Conservation (phyloP, 148 eudicot species). For the Pharnaceum exiguum region DNA sequence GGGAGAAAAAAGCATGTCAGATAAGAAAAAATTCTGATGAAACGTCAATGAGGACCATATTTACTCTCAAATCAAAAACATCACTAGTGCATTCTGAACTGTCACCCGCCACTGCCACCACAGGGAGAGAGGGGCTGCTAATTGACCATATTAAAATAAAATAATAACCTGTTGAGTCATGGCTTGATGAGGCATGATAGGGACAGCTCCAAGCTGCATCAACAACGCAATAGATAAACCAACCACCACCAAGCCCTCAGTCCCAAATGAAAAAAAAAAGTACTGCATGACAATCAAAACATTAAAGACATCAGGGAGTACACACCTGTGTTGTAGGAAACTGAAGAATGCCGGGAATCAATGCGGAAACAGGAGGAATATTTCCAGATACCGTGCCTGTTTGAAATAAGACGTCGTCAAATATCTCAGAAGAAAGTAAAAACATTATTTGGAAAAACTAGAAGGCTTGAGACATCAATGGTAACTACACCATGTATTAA, state of each 20-base stretch:
- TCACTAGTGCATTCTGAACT: too few relatives aligned
- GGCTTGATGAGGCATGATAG: conserved; percentile 91
- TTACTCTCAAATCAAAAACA: neutral
- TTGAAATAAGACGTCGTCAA: conserved; percentile 15
- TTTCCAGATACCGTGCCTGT: conserved; percentile 71
- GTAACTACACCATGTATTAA: too few relatives aligned
- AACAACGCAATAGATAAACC: too few relatives aligned
- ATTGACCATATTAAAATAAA: too few relatives aligned
- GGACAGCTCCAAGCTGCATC: conserved; percentile 69
- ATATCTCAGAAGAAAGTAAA: too few relatives aligned
- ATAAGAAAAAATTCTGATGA: neutral
- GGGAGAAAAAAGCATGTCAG: conserved; percentile 5
- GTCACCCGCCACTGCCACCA: too few relatives aligned
- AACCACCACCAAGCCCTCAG: too few relatives aligned
- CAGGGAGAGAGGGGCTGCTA: too few relatives aligned
- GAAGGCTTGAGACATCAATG: too few relatives aligned
- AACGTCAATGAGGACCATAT: neutral
- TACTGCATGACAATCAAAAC: neutral
- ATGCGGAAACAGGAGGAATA: conserved; percentile 63
- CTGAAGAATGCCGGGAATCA: conserved; percentile 71
- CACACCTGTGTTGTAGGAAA: conserved; percentile 61
- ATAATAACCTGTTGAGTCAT: conserved; percentile 99
- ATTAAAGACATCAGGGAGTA: neutral
- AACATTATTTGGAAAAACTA: too few relatives aligned
- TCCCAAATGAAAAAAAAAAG: too few relatives aligned